These are phyloP conservation scores for Yamadazyma friedrichii DNA, from an alignment of 1,139 yeast species.

Conservation along the genomic window DNA sequence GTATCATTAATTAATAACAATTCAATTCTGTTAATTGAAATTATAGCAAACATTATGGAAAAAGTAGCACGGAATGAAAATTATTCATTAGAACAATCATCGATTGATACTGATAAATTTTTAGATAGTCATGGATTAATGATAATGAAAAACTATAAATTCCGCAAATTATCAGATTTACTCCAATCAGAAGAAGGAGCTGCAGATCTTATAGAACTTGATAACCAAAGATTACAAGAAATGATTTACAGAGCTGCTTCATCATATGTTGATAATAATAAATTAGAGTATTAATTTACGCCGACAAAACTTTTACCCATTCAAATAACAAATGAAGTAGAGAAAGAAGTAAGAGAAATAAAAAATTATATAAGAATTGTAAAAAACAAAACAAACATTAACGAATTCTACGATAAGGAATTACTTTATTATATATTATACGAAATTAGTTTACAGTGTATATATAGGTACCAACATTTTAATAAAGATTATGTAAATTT, in stretches of 20 bases:
- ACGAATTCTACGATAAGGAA: background rate
- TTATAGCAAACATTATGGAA: conserved; percentile 28
- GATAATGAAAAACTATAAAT: conserved; percentile 17
- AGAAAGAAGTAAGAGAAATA: background rate
- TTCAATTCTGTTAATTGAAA: conserved; percentile 27
- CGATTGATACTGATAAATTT: conserved; percentile 16
- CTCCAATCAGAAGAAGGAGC: conserved; percentile 15
- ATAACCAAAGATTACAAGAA: conserved; percentile 28
- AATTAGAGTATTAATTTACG: conserved; percentile 29
- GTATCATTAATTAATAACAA: conserved; percentile 30
- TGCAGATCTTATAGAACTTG: conserved; percentile 19
- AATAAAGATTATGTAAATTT: background rate
- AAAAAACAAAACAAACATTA: background rate
- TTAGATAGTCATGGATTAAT: conserved; percentile 15
- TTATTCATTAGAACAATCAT: conserved; percentile 21
- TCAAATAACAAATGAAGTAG: background rate
- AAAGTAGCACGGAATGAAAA: conserved; percentile 20
- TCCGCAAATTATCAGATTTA: conserved; percentile 15
- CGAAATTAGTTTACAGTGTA: too few species aligned
- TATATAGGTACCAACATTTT: background rate
- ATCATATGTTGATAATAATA: conserved; percentile 35
- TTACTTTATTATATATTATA: background rate
- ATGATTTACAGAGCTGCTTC: conserved; percentile 43
- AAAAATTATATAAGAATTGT: background rate
- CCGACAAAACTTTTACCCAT: background rate